Evolutionary conservation across 179 eudicot genomes (phyloP).

Genomic region (Pouteria campechiana): DNA sequence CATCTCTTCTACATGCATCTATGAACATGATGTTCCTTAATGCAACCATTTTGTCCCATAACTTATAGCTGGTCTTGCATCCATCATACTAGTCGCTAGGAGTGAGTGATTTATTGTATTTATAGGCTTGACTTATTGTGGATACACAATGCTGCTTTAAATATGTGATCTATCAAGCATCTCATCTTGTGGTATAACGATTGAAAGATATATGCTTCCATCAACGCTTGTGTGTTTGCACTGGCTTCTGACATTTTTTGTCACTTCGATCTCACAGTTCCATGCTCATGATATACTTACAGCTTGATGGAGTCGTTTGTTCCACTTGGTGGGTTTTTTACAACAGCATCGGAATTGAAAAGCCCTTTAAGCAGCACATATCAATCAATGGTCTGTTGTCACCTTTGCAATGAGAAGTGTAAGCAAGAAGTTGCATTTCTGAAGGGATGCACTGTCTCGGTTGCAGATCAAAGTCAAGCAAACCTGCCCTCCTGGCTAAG

Average conservation of each 20-base stretch:
- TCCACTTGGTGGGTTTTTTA: slow-evolving; percentile 92
- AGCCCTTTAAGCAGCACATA: slow-evolving; percentile 17
- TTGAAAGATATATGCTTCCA: no score
- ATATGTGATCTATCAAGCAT: no score
- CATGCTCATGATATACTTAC: slow-evolving; percentile 36
- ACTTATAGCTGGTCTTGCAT: no score
- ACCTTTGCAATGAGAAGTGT: slow-evolving; percentile 50
- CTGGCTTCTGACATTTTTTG: slow-evolving; percentile 19
- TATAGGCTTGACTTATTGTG: no score
- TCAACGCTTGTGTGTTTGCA: slow-evolving; percentile 2
- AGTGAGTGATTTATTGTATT: no score
- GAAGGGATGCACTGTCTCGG: slow-evolving; percentile 31
- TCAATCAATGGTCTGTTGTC: slow-evolving; percentile 34
- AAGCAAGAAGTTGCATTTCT: slow-evolving; percentile 40
- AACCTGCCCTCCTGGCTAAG: slow-evolving; percentile 49
- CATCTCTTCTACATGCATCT: no score
- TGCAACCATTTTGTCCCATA: no score
- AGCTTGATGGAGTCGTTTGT: slow-evolving; percentile 98
- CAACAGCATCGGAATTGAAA: slow-evolving; percentile 48
- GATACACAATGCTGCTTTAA: no score
- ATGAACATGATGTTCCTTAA: no score
- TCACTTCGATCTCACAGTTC: slow-evolving; percentile 42
- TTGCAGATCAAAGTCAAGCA: slow-evolving; percentile 27
- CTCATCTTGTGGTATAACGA: no score
- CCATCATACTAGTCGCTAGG: no score